Base-by-base conservation (phyloP, 2,329 filamentous ascomycete genomes). In the Nothomitra cinnamomea region DNA sequence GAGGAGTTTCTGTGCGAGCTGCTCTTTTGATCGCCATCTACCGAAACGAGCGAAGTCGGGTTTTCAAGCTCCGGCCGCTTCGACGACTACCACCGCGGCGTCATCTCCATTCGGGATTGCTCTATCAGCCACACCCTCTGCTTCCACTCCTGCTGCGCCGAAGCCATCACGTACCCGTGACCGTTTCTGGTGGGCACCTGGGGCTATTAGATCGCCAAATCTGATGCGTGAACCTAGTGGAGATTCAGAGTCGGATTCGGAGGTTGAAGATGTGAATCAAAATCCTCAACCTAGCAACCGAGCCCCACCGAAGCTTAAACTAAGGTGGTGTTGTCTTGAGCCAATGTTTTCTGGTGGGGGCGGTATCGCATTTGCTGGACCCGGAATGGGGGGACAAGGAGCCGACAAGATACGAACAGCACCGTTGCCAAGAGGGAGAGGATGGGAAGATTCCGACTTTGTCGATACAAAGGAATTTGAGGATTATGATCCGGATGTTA, bases 291-390 rank as follows among this genome's bases (percentile, higher is more conserved):
- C 64, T 17, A 64, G 68, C 41, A 66, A 64, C 35, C 60, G 63
- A 35, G 58, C 62, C 24, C 62, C 66, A 24, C 73, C 74, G 12
- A 71, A 69, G 54, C 65, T 77, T 55, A 76, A 73, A 54, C 76
- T 78, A 61, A 71, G 73, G 57, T 79, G 76, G 76, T 79, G 76
- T 60, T 79, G 76, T 58, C 71, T 76, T 2, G 75, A 78, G 58
- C 76, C 76, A 15, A 72, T 77, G 51, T 78, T 79, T 59, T 78
- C 76, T 24, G 76, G 75, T 8, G 76, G 76, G 8, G 76, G 76
- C 49, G 75, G 76, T 13, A 79, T 79, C 56, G 76, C 73, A 36
- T 75, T 78, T 52, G 66, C 74, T 13, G 73, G 73, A n/a, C 65
- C 64, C 52, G 66, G 64, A 40, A 60, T 67, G 25, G 69, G 70